Percentiles rank a stretch among this genome's conserved stretches.
Conservation (phyloP, 2,329 filamentous ascomycete genomes). For the Colletotrichum musicola region DNA sequence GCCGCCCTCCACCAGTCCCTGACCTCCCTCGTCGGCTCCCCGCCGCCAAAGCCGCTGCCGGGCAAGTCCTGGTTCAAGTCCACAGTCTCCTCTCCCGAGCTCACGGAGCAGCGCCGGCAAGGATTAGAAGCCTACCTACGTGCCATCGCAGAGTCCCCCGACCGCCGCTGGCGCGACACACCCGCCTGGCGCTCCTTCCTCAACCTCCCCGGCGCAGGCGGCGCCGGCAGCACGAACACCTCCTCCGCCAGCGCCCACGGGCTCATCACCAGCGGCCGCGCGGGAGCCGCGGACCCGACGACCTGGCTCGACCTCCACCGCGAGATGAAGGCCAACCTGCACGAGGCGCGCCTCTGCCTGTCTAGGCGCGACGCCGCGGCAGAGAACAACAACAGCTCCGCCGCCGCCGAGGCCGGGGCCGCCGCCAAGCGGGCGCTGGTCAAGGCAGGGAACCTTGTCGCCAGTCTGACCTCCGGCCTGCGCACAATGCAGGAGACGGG, state of each 20-base stretch:
- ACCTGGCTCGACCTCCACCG: slow-evolving; percentile 83
- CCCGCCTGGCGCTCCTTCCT: slow-evolving; percentile 80
- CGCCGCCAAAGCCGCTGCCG: slow-evolving; percentile 77
- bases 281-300: slow-evolving; percentile 65
- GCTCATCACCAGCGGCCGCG: slow-evolving; percentile 48
- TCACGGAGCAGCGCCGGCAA: slow-evolving; percentile 77
- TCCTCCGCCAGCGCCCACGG: slow-evolving; percentile 62
- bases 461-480: slow-evolving; percentile 75
- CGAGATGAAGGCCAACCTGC: slow-evolving; percentile 78
- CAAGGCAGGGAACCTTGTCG: slow-evolving; percentile 74
- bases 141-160: slow-evolving; percentile 78
- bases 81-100: slow-evolving; percentile 75
- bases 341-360: slow-evolving; percentile 75
- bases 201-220: slow-evolving; percentile 68
- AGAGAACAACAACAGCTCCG: slow-evolving; percentile 55
- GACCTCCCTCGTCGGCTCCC: slow-evolving; percentile 67
- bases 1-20: slow-evolving; percentile 74
- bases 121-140: slow-evolving; percentile 79
- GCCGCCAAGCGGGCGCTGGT: slow-evolving; percentile 82
- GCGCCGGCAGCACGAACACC: slow-evolving; percentile 56
- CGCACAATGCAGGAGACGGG: slow-evolving; percentile 65
- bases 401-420: slow-evolving; percentile 72
- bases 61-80: slow-evolving; percentile 82
- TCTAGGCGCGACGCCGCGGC: slow-evolving; percentile 72
- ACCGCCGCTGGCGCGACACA: slow-evolving; percentile 81